Percentiles rank a stretch among this genome's conserved stretches.
Evolutionary conservation across 2,329 filamentous ascomycete species (phyloP).

Genomic region (Ascochyta clinopodiicola): DNA sequence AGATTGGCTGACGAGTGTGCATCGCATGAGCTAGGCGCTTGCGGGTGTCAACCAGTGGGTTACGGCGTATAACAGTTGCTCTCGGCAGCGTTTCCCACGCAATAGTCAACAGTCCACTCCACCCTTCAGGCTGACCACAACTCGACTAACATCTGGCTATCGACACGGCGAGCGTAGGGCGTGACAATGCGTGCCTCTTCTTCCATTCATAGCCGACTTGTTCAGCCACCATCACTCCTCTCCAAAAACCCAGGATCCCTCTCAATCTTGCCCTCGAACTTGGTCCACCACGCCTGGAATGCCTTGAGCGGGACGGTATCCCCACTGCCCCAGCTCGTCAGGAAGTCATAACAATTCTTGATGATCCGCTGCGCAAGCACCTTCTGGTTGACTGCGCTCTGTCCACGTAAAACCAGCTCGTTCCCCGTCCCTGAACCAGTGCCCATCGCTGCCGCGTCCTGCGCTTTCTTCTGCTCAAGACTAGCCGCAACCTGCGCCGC

Average conservation of each 20-base stretch:
- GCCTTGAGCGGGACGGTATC: conserved; percentile 93
- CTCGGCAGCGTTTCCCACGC: not conserved
- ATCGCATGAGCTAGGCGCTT: not conserved
- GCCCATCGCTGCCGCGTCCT: conserved; percentile 40
- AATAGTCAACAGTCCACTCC: not conserved
- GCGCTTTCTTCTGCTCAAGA: conserved; percentile 64
- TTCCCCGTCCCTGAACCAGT: conserved; percentile 23
- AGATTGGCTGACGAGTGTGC: not conserved
- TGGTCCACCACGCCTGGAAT: conserved; percentile 97
- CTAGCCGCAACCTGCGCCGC: conserved; percentile 73
- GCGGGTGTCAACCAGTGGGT: not conserved
- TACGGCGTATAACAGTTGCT: not conserved
- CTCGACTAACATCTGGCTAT: not conserved
- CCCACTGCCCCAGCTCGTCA: conserved; percentile 80
- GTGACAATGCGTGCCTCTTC: not conserved
- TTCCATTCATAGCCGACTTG: not conserved
- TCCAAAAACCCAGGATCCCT: conserved; percentile 90
- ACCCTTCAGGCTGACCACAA: not conserved
- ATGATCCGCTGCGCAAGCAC: conserved; percentile 92
- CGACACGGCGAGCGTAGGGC: not conserved
- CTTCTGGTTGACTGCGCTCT: conserved; percentile 61
- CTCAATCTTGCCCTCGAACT: conserved; percentile 88
- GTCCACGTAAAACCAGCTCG: conserved; percentile 47
- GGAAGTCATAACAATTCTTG: conserved; percentile 95
- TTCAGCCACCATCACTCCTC: conserved; percentile 61